Evolutionary conservation across 176 grass and related monocot species (phyloP), one percentile per base, ranked within the genome.

Genomic region (Carex myosuroides): DNA sequence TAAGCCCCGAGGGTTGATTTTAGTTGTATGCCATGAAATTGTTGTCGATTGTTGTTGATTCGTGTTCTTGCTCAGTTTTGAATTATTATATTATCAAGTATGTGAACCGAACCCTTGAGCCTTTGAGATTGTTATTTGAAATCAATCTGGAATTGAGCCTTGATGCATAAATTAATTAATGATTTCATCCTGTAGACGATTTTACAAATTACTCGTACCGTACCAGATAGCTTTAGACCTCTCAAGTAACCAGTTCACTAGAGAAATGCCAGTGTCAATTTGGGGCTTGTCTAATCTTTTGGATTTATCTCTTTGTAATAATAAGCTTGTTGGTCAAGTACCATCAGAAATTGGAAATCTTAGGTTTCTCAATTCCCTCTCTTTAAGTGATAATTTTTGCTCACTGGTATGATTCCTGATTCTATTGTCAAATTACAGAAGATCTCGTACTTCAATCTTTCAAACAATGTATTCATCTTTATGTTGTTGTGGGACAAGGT

Each of bases 171-270:
- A 41, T 41, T 41, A 41, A 41, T 41, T 41, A 6, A 41, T 41
- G 39, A 41, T 41, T 41, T 35, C 33, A 35, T 3, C 33, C 33
- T 35, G 3, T 35, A 3, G 33, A 35, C 33, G 3, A 35, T 35
- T 35, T 35, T 3, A 35, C 33, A 35, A 3, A 35, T 35, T 3
- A 33, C 32, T 3, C 0, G 32, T 33, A 33, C 32, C 2, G 32
- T 33, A 33, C 32, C 2, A 33, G 32, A 33, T 33, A 33, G 32
- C 0, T 33, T 70, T 97, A 5, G 90, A 97, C 81, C 87, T 97
- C 61, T 92, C 92, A 74, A 88, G 88, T 79, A 97, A 92, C 83
- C 81, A 70, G 82, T 97, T 97, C 59, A 82, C 88, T 18, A 92
- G 90, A 85, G 22, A 24, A 79, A 89, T 97, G 4, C 94, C 92